Evolutionary conservation across 202 grass and related monocot genomes (phyloP).

Genomic region (Zizania palustris): DNA sequence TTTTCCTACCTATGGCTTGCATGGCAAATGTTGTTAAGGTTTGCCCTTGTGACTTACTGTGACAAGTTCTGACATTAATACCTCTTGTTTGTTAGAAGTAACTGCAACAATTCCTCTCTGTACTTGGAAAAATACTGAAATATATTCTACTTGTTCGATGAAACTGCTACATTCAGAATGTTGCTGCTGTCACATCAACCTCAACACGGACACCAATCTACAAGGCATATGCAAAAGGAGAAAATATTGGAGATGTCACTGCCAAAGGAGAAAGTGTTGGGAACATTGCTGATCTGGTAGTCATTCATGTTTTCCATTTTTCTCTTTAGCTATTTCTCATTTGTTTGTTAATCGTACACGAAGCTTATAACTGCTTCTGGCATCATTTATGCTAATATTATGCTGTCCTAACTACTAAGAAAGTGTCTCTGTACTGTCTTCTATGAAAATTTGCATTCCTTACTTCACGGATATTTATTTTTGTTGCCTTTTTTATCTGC

Average conservation of each 20-base stretch:
- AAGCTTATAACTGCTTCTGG: background rate
- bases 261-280: conserved; percentile 99
- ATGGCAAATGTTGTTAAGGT: conserved; percentile 96
- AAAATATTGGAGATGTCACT: conserved; percentile 99
- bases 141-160: background rate
- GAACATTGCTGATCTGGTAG: conserved; percentile 98
- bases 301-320: conserved; percentile 27
- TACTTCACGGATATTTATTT: conserved; percentile 15
- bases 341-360: background rate
- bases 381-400: background rate
- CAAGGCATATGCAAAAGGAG: conserved; percentile 97
- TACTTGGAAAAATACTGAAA: conserved; percentile 28
- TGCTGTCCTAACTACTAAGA: conserved; percentile 4
- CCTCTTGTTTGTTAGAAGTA: background rate
- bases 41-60: conserved; percentile 20
- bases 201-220: conserved; percentile 97
- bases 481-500: conserved; percentile 26
- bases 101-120: background rate
- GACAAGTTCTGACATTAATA: background rate
- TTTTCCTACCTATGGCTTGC: conserved; percentile 98
- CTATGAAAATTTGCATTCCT: background rate
- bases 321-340: background rate
- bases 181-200: conserved; percentile 98
- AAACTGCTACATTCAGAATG: conserved; percentile 65
- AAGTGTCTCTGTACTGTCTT: background rate